Conservation (phyloP, 345 rosid species). For the Triadica sebifera region DNA sequence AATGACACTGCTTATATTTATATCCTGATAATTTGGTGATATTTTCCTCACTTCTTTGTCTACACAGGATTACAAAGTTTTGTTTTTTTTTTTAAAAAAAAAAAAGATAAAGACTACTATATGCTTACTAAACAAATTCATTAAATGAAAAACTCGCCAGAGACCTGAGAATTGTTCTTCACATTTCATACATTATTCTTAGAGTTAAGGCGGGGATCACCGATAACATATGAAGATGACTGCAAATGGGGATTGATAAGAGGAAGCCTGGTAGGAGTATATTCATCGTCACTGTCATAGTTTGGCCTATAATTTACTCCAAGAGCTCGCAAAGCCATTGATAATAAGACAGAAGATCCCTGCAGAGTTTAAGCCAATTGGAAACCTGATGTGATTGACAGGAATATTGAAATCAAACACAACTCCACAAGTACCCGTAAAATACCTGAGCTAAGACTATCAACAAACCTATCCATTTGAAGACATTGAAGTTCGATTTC, state of each 20-base stretch:
- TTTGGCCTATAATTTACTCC: conserved; percentile 16
- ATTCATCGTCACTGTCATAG: conserved; percentile 36
- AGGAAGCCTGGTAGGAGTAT: too few species aligned
- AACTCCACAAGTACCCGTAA: background rate
- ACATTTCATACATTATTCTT: conserved; percentile 32
- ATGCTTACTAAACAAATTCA: too few species aligned
- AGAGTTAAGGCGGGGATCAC: conserved; percentile 15
- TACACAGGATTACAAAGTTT: too few species aligned
- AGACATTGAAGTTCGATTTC: conserved; percentile 41
- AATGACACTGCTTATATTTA: too few species aligned
- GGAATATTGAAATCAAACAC: background rate
- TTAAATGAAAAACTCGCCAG: background rate
- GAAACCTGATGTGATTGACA: background rate
- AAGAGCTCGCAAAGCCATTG: conserved; percentile 38
- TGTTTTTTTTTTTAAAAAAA: too few species aligned
- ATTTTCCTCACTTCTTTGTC: too few species aligned
- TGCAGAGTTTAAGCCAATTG: conserved; percentile 12
- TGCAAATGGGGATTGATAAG: conserved; percentile 31
- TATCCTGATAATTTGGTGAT: too few species aligned
- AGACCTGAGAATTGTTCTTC: background rate
- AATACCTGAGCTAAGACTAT: conserved; percentile 45
- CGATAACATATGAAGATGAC: conserved; percentile 19
- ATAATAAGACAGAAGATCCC: conserved; percentile 41
- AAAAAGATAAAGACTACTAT: too few species aligned
- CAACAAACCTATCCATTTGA: conserved; percentile 42